Base-by-base conservation (phyloP, 306 rosid genomes). In the Quercus mongolica region DNA sequence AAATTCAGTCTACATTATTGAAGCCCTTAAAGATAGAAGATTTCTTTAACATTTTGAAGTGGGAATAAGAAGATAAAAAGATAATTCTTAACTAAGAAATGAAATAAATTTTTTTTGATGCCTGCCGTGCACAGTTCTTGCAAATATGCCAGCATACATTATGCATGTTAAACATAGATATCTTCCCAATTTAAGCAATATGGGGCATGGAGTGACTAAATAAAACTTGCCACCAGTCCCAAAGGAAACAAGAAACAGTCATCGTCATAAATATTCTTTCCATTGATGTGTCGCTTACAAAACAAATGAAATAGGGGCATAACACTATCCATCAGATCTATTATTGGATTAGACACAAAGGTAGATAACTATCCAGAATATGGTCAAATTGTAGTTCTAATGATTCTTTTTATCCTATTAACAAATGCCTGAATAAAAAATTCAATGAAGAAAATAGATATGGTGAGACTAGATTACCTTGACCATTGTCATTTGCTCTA, bases 401-500 rank as follows among this genome's bases (percentile, higher is more conserved):
- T 14, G 26, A 69, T 23, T 55, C 19, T 33, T 20, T 74, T 49
- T 14, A 69, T 28, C 31, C 54, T 30, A 20, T 13, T 15, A 51
- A 76, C 28, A 31, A 62, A 61, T 78, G 35, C 23, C 7, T 3
- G 3, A 65, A 33, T 19, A 33, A 33, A 65, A 33, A 67, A 31
- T 33, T 67, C 21, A 25, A 28, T 44, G 0, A 30, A 30, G 4
- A 56, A 20, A 79, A 46, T 31, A 17, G 17, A 68, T 55, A 18
- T 10, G 46, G 5, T 6, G 21, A 56, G 59, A 38, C 61, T 15
- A 59, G 83, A 74, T 30, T 93, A 96, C 99, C 99, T 96, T 96
- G 99, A 79, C 99, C 99, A 71, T 87, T 93, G 93, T 96, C 99
- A 81, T 91, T 96, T 15, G 99, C 99, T 87, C 89, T 87, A 71